These are phyloP conservation scores for Cicer bijugum DNA, from an alignment of 306 rosid genomes.

Conservation along the genomic window DNA sequence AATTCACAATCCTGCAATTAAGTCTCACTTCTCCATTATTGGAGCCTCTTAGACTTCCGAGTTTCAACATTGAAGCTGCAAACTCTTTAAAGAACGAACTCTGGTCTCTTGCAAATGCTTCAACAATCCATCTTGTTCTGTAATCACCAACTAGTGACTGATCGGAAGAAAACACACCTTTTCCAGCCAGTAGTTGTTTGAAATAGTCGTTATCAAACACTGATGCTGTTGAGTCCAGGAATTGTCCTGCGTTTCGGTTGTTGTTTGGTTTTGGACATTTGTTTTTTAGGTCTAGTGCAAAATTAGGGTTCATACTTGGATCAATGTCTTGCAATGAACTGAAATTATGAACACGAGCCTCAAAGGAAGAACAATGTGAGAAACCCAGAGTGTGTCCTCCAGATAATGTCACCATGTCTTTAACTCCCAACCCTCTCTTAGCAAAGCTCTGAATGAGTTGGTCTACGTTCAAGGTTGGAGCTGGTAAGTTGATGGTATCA, in stretches of 20 bases:
- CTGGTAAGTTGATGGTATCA: slow-evolving; percentile 67
- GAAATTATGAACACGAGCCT: slow-evolving; percentile 56
- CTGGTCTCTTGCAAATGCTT: slow-evolving; percentile 67
- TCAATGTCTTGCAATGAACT: slow-evolving; percentile 57
- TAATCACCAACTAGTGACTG: slow-evolving; percentile 63
- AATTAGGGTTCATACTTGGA: slow-evolving; percentile 58
- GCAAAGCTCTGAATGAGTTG: slow-evolving; percentile 69
- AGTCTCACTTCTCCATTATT: slow-evolving; percentile 67
- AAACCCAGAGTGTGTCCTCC: slow-evolving; percentile 85
- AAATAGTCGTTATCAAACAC: slow-evolving; percentile 72
- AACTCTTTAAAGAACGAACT: slow-evolving; percentile 66
- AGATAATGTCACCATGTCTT: slow-evolving; percentile 72
- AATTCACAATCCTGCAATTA: slow-evolving; percentile 61
- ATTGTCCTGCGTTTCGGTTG: slow-evolving; percentile 58
- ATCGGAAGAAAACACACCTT: slow-evolving; percentile 71
- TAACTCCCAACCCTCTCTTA: slow-evolving; percentile 68
- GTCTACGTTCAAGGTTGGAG: slow-evolving; percentile 66
- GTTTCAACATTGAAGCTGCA: slow-evolving; percentile 69
- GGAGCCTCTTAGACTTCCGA: slow-evolving; percentile 62
- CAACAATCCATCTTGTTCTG: slow-evolving; percentile 72
- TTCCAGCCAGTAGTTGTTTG: slow-evolving; percentile 55
- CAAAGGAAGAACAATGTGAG: slow-evolving; percentile 78
- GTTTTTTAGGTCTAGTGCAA: slow-evolving; percentile 56
- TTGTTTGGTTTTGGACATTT: slow-evolving; percentile 65
- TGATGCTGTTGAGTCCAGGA: slow-evolving; percentile 72